Base-by-base conservation (phyloP, 2,329 filamentous ascomycete species). In the Aspergillus ustus region DNA sequence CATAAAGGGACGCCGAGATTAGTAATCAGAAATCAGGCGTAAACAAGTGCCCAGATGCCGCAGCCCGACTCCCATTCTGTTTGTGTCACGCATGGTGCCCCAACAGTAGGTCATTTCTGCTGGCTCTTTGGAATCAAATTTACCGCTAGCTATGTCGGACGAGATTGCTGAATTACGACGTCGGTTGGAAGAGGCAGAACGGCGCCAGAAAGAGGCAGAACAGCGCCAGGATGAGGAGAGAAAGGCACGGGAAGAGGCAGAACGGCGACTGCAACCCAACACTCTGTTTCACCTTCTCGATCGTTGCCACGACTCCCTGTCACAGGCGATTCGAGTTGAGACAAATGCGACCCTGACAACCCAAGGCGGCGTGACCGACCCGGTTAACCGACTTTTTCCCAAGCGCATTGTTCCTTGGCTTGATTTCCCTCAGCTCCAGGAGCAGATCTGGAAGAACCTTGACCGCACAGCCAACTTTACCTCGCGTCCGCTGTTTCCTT, bases 341-440 rank as follows among this genome's bases (percentile, higher is more conserved):
- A 67, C 64, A 11, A 59, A 66, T 62, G 59, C 60, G 37, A 69
- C 67, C 17, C 59, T 70, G 29, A 72, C 66, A 19, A 72, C 64
- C 11, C 62, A 71, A 59, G 70, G 67, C 13, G 51, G 65, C n/a
- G 58, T 60, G 52, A 71, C 66, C 9, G 53, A 67, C 53, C 69
- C 59, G 19, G 64, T 65, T 3, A 66, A 65, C 43, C 48, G 63
- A 63, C 56, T 67, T 37, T 68, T 55, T 22, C 66, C 69, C 45
- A 64, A 65, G 48, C 59, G 45, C 4, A 67, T 72, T 19, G 31
- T 67, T 20, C 65, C 63, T 58, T 72, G 62, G 69, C 40, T 45
- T 66, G 60, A 67, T 28, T 71, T 72, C 34, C 68, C 70, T 28
- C 17, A 63, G 20, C 57, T 69, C 19, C 64, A 72, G 40, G 63